These are phyloP conservation scores for Filobasidium floriforme DNA, from an alignment of 768 basidiomycete species.

Conservation along the genomic window DNA sequence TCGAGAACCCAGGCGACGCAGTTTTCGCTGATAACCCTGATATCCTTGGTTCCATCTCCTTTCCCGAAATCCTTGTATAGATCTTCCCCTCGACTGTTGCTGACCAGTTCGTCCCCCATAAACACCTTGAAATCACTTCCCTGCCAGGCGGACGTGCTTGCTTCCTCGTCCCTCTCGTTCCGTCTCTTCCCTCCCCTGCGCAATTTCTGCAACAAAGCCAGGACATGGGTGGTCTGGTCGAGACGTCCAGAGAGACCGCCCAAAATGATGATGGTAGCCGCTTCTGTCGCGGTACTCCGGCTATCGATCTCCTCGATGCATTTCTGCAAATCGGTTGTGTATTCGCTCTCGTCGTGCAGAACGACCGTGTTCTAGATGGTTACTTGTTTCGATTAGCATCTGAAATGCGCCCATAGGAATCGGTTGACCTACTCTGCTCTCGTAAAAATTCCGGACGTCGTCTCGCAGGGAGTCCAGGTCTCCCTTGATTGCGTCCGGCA, in stretches of 20 bases:
- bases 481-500: slow-evolving; percentile 83
- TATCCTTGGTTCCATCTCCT: slow-evolving; percentile 36
- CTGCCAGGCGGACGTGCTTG: slow-evolving; percentile 1
- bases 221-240: slow-evolving; percentile 86
- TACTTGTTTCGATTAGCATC: background rate
- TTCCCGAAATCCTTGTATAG: background rate
- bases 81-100: background rate
- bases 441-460: slow-evolving; percentile 67
- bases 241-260: slow-evolving; percentile 85
- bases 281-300: slow-evolving; percentile 50
- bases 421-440: slow-evolving; percentile 48
- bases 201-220: slow-evolving; percentile 76
- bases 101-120: slow-evolving; percentile 1
- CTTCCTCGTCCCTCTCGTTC: background rate
- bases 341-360: slow-evolving; percentile 61
- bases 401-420: background rate
- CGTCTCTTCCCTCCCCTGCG: slow-evolving; percentile 26
- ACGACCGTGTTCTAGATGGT: slow-evolving; percentile 59
- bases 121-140: slow-evolving; percentile 6
- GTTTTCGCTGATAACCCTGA: slow-evolving; percentile 80
- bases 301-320: slow-evolving; percentile 62
- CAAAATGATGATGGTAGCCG: slow-evolving; percentile 48
- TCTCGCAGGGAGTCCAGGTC: slow-evolving; percentile 80
- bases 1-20: slow-evolving; percentile 85
- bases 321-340: slow-evolving; percentile 95